Evolutionary conservation across 352 stramenopile species (phyloP), one percentile per base, ranked within the genome.

Genomic region (Phytophthora boehmeriae): DNA sequence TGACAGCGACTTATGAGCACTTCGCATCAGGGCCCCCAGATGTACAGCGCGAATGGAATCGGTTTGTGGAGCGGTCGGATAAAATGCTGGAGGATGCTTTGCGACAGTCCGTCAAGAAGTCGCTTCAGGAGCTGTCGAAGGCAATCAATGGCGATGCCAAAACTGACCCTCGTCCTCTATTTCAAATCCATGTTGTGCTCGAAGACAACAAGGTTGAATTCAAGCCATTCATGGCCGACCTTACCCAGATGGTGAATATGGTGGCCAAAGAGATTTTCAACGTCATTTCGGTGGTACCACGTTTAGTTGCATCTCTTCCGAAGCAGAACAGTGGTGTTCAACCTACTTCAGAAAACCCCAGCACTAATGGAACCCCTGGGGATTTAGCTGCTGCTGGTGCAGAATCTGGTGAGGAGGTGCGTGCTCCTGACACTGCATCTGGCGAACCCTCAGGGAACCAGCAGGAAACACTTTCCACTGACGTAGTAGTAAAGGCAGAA

Each of bases 251-350:
- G 75, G 92, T 98, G 13, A 98, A 98, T 68, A 93, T 78, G 8
- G 89, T 98, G 6, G 89, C 92, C 2, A 98, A 98, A 66, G 89
- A 98, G 58, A 87, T 98, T n/a, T 98, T 98, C 64, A 95, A 88
- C 30, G 87, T 95, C 17, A 94, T 98, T 49, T 95, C 80, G 9
- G 90, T 97, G 9, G 90, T 98, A 4, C 92, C 93, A 6, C 80
- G 94, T 1, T 74, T 98, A 10, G 81, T 86, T 1, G 69, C 71
- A 8, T 82, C 85, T 17, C 71, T 90, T 11, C 69, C 60, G 59
- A 28, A 44, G 35, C 42, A 58, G 19, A 55, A 49, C 16, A 30
- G 10, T 1, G 69, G 30, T 51, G 78, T 74, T 41, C 74, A 76
- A 67, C 35, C 23, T 0, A 22, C 32, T 39, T 23, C 42, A 13